Conservation (phyloP, 1,284 basidiomycete genomes). For the Fomitiporia mediterranea region DNA sequence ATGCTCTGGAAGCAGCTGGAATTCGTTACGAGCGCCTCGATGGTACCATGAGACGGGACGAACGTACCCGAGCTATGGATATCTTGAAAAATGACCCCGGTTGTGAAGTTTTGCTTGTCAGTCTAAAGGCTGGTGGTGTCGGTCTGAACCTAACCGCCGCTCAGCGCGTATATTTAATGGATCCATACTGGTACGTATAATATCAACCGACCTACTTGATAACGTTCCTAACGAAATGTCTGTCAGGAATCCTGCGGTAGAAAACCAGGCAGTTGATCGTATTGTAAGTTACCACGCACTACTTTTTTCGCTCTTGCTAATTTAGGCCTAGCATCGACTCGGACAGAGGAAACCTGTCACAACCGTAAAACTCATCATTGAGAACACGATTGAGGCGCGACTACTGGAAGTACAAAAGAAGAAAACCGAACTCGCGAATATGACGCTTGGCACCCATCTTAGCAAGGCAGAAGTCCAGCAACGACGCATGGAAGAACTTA, state of each 20-base stretch:
- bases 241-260: conserved; percentile 91
- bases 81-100: conserved; percentile 79
- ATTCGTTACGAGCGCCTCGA: conserved; percentile 91
- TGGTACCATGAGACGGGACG: conserved; percentile 95
- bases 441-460: conserved; percentile 79
- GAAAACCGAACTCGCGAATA: conserved; percentile 89
- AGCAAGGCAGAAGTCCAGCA: conserved; percentile 81
- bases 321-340: conserved; percentile 68
- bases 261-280: conserved; percentile 93
- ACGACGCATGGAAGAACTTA: conserved; percentile 79
- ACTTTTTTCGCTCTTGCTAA: conserved; percentile 19
- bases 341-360: conserved; percentile 90
- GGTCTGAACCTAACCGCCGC: conserved; percentile 93
- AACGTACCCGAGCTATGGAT: conserved; percentile 87
- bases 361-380: conserved; percentile 89
- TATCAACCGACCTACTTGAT: not conserved
- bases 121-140: conserved; percentile 94
- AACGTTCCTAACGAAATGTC: conserved; percentile 13
- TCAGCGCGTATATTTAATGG: conserved; percentile 89
- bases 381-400: conserved; percentile 88
- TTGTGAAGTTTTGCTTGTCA: conserved; percentile 92
- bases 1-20: conserved; percentile 75
- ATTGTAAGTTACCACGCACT: conserved; percentile 49
- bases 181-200: conserved; percentile 80
- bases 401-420: conserved; percentile 89